Evolutionary conservation across 73 alveolate species (phyloP).

Genomic region (Paraurostyla sp.): DNA sequence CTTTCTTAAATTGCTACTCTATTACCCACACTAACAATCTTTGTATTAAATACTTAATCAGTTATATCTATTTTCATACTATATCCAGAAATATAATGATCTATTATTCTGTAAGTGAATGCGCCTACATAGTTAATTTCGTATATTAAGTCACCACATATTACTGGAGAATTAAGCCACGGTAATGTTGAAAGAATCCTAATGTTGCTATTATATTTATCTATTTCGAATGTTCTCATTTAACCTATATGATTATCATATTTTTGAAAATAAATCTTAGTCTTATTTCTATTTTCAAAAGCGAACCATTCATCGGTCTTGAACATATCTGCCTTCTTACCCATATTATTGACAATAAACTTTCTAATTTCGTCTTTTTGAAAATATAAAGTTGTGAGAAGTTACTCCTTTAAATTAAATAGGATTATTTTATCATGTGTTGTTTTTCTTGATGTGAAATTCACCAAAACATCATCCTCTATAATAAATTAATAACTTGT

Average conservation of each 20-base stretch:
- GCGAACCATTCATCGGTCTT: slow-evolving; percentile 40
- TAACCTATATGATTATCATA: slow-evolving; percentile 22
- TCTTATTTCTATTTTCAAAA: slow-evolving; percentile 7
- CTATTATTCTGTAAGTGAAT: slow-evolving; percentile 11
- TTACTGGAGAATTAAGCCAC: slow-evolving; percentile 14
- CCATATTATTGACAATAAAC: background rate
- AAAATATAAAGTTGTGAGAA: background rate
- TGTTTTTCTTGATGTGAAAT: background rate
- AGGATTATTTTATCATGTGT: background rate
- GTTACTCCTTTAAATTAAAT: background rate
- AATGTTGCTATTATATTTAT: background rate
- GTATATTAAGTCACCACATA: slow-evolving; percentile 23
- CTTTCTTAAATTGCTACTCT: background rate
- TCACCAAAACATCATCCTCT: slow-evolving; percentile 34
- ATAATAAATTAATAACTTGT: background rate
- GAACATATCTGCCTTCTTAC: background rate
- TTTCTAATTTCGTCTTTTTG: slow-evolving; percentile 25
- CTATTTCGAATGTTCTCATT: slow-evolving; percentile 38
- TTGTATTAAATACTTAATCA: background rate
- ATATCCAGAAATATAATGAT: background rate
- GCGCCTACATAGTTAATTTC: slow-evolving; percentile 1
- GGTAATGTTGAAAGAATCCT: background rate
- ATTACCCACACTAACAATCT: slow-evolving; percentile 4
- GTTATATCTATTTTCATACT: background rate
- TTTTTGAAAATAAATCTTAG: background rate